Evolutionary conservation across 2,329 filamentous ascomycete species (phyloP).

Genomic region (Fusarium beomiforme): DNA sequence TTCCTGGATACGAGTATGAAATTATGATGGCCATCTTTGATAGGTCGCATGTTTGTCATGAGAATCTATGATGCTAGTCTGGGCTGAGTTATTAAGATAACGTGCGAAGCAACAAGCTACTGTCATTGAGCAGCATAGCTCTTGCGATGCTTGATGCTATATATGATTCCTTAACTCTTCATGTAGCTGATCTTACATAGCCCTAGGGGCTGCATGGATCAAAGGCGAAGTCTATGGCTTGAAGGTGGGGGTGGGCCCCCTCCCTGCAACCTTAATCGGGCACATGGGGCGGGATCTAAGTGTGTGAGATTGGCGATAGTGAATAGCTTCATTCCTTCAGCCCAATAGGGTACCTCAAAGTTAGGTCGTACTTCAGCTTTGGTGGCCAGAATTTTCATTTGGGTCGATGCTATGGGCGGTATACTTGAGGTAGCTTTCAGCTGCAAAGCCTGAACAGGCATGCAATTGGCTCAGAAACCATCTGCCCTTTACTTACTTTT

Average conservation of each 20-base stretch:
- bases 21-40: neutral
- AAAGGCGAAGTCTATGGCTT: neutral
- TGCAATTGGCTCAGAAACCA: neutral
- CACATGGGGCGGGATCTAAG: neutral
- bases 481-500: neutral
- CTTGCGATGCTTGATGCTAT: neutral
- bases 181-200: neutral
- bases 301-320: neutral
- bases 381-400: neutral
- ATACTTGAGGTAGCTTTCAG: neutral
- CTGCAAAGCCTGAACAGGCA: neutral
- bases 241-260: neutral
- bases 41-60: neutral
- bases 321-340: constrained; percentile 1
- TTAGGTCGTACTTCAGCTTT: neutral
- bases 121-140: neutral
- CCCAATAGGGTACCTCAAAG: neutral
- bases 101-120: neutral
- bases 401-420: neutral
- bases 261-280: neutral
- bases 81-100: neutral
- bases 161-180: no score
- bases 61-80: neutral
- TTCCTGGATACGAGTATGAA: neutral
- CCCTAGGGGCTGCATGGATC: neutral